Evolutionary conservation across 352 stramenopile species (phyloP).

Genomic region (Thalassiosira livingstoniorum): DNA sequence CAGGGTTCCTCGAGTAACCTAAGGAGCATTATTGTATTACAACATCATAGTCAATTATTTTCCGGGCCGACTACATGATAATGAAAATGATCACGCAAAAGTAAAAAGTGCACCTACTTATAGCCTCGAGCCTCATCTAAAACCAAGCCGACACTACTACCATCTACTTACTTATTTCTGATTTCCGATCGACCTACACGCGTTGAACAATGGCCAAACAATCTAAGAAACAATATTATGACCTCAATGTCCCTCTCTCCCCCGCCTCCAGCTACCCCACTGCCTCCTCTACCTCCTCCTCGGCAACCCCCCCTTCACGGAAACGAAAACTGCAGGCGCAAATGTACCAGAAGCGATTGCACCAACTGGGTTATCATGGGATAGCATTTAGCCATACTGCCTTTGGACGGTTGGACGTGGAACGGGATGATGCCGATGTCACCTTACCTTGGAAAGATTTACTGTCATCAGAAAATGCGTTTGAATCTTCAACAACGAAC

Average conservation of each 20-base stretch:
- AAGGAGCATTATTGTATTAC: too few species aligned
- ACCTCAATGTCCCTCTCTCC: slow-evolving; percentile 49
- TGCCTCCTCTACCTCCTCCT: slow-evolving; percentile 7
- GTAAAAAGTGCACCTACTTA: too few species aligned
- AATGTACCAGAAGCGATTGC: slow-evolving; percentile 32
- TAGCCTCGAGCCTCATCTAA: too few species aligned
- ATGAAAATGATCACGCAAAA: too few species aligned
- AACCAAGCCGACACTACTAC: too few species aligned
- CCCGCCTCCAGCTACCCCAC: neutral
- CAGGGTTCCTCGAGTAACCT: too few species aligned
- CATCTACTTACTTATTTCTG: too few species aligned
- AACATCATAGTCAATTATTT: too few species aligned
- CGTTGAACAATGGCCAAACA: too few species aligned
- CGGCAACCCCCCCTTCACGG: slow-evolving; percentile 1
- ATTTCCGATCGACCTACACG: too few species aligned
- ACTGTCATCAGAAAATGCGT: neutral
- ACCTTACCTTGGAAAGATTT: slow-evolving; percentile 54
- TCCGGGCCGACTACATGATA: too few species aligned
- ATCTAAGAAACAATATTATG: slow-evolving; percentile 26
- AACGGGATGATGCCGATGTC: slow-evolving; percentile 56
- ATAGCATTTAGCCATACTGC: slow-evolving; percentile 71
- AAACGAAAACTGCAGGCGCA: slow-evolving; percentile 29
- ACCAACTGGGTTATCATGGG: slow-evolving; percentile 58
- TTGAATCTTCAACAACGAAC: neutral
- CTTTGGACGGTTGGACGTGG: slow-evolving; percentile 60